A percentile compares a stretch with the other conserved stretches of the same genome.
Conservation (phyloP, 495 filamentous ascomycete genomes). For the Lasiosphaeria ovina region DNA sequence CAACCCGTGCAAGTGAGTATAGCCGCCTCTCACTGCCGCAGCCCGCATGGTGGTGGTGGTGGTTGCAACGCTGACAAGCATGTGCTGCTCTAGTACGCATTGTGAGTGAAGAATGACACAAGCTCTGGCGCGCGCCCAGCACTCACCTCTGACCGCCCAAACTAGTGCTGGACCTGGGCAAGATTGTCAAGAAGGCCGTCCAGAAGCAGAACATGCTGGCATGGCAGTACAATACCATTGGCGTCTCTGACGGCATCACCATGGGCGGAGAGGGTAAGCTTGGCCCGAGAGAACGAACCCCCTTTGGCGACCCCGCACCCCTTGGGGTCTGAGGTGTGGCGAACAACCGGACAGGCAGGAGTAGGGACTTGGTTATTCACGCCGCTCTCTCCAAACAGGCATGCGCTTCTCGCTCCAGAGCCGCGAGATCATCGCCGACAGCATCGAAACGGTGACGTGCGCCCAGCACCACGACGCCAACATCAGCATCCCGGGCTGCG, state of each 20-base stretch:
- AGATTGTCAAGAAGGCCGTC: constrained; percentile 82
- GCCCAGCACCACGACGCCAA: constrained; percentile 89
- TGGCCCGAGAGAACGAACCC: too few relatives aligned
- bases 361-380: neutral
- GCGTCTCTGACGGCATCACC: constrained; percentile 90
- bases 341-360: neutral
- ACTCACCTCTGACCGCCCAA: neutral
- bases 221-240: constrained; percentile 93
- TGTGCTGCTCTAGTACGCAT: constrained; percentile 39
- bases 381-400: constrained; percentile 47
- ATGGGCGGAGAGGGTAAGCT: constrained; percentile 88
- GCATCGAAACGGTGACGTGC: constrained; percentile 88
- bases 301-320: constrained; percentile 4
- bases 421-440: constrained; percentile 92
- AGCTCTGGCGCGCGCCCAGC: neutral
- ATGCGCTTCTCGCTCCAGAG: constrained; percentile 98
- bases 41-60: neutral
- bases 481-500: constrained; percentile 92
- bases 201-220: constrained; percentile 82
- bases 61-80: constrained; percentile 7
- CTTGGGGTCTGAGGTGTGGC: neutral
- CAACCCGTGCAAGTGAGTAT: constrained; percentile 68
- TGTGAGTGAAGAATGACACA: constrained; percentile 30
- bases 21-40: constrained; percentile 5
- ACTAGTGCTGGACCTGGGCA: constrained; percentile 80